Evolutionary conservation across 441 rosid species (phyloP).

Genomic region (Euphorbia corollata): DNA sequence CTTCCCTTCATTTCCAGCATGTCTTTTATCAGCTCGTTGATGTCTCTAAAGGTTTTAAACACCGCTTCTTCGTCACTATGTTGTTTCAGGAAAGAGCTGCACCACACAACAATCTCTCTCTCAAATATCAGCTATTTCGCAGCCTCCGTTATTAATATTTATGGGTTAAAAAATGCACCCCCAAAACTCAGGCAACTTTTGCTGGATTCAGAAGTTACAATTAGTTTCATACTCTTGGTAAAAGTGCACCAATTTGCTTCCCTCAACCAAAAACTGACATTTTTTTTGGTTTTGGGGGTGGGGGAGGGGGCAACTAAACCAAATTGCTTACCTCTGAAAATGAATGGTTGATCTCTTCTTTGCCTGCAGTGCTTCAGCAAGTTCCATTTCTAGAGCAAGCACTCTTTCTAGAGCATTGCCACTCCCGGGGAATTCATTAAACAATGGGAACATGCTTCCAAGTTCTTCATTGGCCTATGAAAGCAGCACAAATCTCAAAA

Average conservation of each 20-base stretch:
- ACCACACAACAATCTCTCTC: constrained; percentile 14
- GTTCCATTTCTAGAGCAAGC: constrained; percentile 88
- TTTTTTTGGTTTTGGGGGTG: too few relatives aligned
- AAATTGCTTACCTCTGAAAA: constrained; percentile 63
- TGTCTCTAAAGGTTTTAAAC: constrained; percentile 91
- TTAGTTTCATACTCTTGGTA: too few relatives aligned
- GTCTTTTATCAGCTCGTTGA: constrained; percentile 81
- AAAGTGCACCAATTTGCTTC: too few relatives aligned
- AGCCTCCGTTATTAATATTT: neutral
- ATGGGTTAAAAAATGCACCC: neutral
- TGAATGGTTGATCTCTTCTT: constrained; percentile 59
- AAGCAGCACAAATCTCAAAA: constrained; percentile 17
- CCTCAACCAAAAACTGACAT: too few relatives aligned
- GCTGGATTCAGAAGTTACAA: too few relatives aligned
- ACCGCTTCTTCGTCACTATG: constrained; percentile 79
- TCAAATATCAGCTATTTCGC: neutral
- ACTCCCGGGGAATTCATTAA: constrained; percentile 45
- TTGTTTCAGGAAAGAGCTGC: constrained; percentile 85
- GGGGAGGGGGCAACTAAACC: too few relatives aligned
- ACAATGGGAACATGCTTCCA: constrained; percentile 61
- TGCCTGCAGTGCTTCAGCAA: constrained; percentile 75
- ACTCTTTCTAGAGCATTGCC: constrained; percentile 83
- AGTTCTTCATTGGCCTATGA: constrained; percentile 82
- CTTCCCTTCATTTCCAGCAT: constrained; percentile 74
- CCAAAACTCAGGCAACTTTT: too few relatives aligned